These are phyloP conservation scores for Schwanniomyces occidentalis DNA, from an alignment of 805 yeast species.

Conservation along the genomic window DNA sequence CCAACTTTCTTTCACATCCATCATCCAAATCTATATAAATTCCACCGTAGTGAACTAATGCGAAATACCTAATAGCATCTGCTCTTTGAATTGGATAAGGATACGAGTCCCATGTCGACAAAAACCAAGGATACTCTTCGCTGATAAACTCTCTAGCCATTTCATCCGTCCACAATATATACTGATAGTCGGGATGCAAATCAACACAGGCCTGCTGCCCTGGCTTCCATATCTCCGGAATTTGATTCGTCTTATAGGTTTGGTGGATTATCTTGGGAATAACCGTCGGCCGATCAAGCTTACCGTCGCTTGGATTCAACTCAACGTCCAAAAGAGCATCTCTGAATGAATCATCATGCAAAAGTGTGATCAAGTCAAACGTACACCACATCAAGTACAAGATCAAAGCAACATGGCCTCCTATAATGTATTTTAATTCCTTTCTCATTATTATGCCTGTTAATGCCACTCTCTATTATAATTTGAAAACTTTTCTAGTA, in stretches of 20 bases:
- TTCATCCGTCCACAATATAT: slow-evolving; percentile 88
- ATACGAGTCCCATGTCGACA: slow-evolving; percentile 74
- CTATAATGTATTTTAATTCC: slow-evolving; percentile 61
- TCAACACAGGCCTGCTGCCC: slow-evolving; percentile 78
- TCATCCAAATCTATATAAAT: slow-evolving; percentile 88
- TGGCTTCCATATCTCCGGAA: slow-evolving; percentile 79
- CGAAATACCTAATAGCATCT: slow-evolving; percentile 87
- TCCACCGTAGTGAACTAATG: slow-evolving; percentile 82
- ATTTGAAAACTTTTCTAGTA: no score
- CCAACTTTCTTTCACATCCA: slow-evolving; percentile 77
- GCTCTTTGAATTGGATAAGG: slow-evolving; percentile 85
- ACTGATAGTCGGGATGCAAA: slow-evolving; percentile 84
- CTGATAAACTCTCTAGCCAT: slow-evolving; percentile 76
- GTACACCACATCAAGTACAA: slow-evolving; percentile 59
- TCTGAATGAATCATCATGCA: slow-evolving; percentile 68
- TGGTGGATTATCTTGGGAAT: slow-evolving; percentile 94
- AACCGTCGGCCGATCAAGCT: slow-evolving; percentile 47
- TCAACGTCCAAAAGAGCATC: slow-evolving; percentile 67
- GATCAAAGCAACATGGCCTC: slow-evolving; percentile 58
- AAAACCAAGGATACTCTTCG: slow-evolving; percentile 84
- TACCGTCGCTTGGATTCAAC: slow-evolving; percentile 52
- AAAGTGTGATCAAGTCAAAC: slow-evolving; percentile 69
- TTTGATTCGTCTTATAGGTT: slow-evolving; percentile 76
- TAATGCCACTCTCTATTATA: no score
- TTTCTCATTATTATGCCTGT: slow-evolving; percentile 59